Conservation (phyloP, 306 rosid genomes). For the Abrus pulchellus region DNA sequence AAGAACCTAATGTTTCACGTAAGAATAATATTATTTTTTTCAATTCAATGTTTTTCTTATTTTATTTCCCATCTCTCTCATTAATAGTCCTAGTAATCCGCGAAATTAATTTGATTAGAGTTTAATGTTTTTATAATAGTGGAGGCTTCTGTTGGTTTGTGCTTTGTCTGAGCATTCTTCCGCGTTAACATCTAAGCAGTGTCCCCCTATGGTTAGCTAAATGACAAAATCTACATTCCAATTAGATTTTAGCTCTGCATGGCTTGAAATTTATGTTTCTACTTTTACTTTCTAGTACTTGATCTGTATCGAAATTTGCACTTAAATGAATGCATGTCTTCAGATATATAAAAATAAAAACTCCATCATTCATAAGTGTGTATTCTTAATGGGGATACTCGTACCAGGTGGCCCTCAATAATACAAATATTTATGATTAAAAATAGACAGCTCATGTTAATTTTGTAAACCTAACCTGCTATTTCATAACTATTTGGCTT, state of each 20-base stretch:
- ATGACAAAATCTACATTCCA: conserved; percentile 63
- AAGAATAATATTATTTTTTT: conserved; percentile 32
- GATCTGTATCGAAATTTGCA: conserved; percentile 32
- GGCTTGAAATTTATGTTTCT: conserved; percentile 42
- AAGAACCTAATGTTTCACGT: conserved; percentile 57
- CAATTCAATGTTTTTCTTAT: background rate
- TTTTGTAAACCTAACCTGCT: conserved; percentile 48
- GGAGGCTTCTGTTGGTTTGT: conserved; percentile 51
- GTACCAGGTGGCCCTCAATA: conserved; percentile 46
- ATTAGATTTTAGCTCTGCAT: conserved; percentile 43
- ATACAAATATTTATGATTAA: conserved; percentile 24
- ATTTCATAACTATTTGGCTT: conserved; percentile 38
- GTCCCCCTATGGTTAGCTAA: conserved; percentile 51
- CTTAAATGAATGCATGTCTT: conserved; percentile 32
- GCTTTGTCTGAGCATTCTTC: conserved; percentile 59
- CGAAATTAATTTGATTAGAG: conserved; percentile 27
- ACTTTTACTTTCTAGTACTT: conserved; percentile 10
- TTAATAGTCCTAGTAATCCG: conserved; percentile 52
- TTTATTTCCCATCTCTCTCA: conserved; percentile 8
- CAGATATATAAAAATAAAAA: background rate
- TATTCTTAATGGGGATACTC: conserved; percentile 38
- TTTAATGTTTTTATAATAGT: conserved; percentile 31
- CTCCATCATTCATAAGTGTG: conserved; percentile 1
- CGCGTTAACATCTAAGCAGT: conserved; percentile 60
- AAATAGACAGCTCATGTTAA: conserved; percentile 53